Base-by-base conservation (phyloP, 495 filamentous ascomycete genomes). In the Chaetomium tenue region DNA sequence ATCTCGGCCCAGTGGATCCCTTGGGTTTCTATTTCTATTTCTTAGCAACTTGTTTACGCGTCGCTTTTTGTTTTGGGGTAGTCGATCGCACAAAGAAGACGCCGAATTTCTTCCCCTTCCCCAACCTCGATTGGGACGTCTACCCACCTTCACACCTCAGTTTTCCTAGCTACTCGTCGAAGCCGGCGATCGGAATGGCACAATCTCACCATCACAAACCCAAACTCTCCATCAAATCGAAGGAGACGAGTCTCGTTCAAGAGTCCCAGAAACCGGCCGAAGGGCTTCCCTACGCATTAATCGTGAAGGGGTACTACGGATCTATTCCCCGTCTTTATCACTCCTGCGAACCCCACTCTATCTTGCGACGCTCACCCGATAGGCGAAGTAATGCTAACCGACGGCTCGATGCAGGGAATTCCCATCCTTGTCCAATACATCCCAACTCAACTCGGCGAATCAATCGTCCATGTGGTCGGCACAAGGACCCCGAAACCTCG, bases 401-500 rank as follows among this genome's bases (percentile, higher is more conserved):
- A 67, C 69, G 15, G 71, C 63, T 59, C 65, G 7, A 37, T 26
- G 23, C 64, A 95, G 91, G 56, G 91, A 96, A 72, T 96, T 96
- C 67, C 91, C 91, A 47, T 90, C 89, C 0, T 75, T 96, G 68
- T 92, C 89, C 60, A 88, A 87, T 66, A 82, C 79, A 47, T 75
- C 86, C 28, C 84, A 89, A 50, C 83, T 91, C 70, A 81, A 88
- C 25, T 76, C 70, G 16, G 65, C 77, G 15, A 75, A 55, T 39
- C 73, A 74, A 12, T 72, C 77, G 15, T 79, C 80, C 0, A 76
- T 92, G 69, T 94, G 91, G 91, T 84, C 87, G 46, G 68, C 76
- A 23, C 72, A 73, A 60, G 74, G 75, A 22, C 73, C 77, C 13
- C 76, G 81, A 53, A 76, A 70, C 58, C 64, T 83, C 23, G 74